Base-by-base conservation (phyloP, 2,329 filamentous ascomycete species). In the Neonectria ditissima region DNA sequence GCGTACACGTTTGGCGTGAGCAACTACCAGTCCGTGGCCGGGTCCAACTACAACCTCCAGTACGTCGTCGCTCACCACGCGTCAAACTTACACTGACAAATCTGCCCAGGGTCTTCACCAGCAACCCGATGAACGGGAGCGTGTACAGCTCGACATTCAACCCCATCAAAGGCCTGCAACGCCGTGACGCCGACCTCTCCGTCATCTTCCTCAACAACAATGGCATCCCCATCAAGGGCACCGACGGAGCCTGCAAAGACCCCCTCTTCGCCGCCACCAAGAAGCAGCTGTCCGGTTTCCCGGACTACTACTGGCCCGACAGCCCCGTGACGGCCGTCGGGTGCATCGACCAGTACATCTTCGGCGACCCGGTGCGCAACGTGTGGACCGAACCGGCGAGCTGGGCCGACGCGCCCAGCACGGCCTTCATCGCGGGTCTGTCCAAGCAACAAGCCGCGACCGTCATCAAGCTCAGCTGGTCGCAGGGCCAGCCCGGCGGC, bases 141-240 rank as follows among this genome's bases (percentile, higher is more conserved):
- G 7, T 28, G 20, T 48, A 50, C 13, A 50, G 55, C 20, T 13
- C 20, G 2, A 16, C 58, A n/a, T 54, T 53, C 20, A 30, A 48
- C 5, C 60, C 60, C 8, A 59, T 63, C 10, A 18, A 26, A 3
- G 48, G 53, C 16, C 30, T 63, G 2, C 30, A 24, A 22, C 60
- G 60, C 5, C 26, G 9, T 9, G 60, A 63, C 52, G 60, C 60
- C 47, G 60, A 63, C 22, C 28, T 59, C 5, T 63, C 60, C 16
- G 44, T 63, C 34, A 39, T 63, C 10, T 43, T 63, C 32, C 54
- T 63, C 14, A 59, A 63, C 48, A 63, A 63, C 26, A 57, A 59
- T 13, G 7, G 16, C 14, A 59, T 63, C 13, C 48, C 55, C 7
- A 44, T 63, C 28, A 39, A 48, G 24, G 60, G 60, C 14, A 53